Evolutionary conservation across 768 basidiomycete species (phyloP).

Genomic region (Leccinum sublutescens): DNA sequence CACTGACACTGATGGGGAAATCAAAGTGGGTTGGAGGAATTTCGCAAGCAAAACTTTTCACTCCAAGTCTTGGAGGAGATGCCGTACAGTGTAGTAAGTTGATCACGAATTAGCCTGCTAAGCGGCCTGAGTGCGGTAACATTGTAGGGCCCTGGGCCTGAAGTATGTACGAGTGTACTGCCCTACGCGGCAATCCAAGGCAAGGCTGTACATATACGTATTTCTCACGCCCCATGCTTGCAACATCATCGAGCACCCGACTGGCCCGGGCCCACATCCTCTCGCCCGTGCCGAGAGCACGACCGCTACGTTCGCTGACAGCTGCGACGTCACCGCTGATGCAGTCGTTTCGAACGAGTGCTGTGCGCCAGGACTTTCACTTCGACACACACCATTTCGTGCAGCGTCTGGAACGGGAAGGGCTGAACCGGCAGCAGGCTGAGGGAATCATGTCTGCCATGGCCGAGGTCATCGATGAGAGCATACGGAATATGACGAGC

Average conservation of each 20-base stretch:
- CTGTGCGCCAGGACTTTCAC: slow-evolving; percentile 54
- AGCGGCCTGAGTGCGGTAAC: too few species aligned
- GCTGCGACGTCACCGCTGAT: background rate
- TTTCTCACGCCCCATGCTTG: slow-evolving; percentile 27
- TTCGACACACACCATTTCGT: slow-evolving; percentile 98
- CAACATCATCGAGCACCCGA: slow-evolving; percentile 3
- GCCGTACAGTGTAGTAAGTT: too few species aligned
- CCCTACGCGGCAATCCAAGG: too few species aligned
- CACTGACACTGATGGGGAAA: too few species aligned
- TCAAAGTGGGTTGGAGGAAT: too few species aligned
- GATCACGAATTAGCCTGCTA: too few species aligned
- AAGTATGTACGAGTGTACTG: too few species aligned
- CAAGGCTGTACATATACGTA: too few species aligned
- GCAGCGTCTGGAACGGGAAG: slow-evolving; percentile 84
- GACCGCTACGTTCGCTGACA: slow-evolving; percentile 6
- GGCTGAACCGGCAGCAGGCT: slow-evolving; percentile 86
- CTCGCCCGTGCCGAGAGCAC: background rate
- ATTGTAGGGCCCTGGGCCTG: too few species aligned
- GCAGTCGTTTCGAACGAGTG: slow-evolving; percentile 32
- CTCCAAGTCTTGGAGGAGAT: too few species aligned
- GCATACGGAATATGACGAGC: slow-evolving; percentile 90
- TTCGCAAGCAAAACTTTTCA: too few species aligned
- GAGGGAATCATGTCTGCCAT: slow-evolving; percentile 97
- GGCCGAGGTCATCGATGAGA: slow-evolving; percentile 97
- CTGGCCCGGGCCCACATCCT: slow-evolving; percentile 1